Evolutionary conservation across 306 rosid species (phyloP).

Genomic region (Vigna mungo): DNA sequence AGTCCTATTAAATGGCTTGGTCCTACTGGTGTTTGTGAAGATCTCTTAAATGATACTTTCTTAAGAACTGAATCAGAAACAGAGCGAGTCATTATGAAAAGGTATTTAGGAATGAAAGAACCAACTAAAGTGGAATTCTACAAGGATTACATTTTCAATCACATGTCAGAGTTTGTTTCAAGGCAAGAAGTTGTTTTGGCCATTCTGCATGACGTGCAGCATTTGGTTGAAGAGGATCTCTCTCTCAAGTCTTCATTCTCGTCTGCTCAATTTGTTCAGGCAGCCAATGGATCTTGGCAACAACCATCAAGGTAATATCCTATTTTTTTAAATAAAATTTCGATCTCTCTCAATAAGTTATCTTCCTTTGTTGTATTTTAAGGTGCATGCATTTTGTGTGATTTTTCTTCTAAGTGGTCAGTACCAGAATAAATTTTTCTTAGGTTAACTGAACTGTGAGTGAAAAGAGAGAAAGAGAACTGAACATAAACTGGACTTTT

Average conservation of each 20-base stretch:
- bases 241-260: slow-evolving; percentile 72
- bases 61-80: slow-evolving; percentile 82
- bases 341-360: slow-evolving; percentile 7
- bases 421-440: neutral
- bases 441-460: too few species aligned
- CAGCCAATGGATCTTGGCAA: slow-evolving; percentile 95
- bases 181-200: slow-evolving; percentile 64
- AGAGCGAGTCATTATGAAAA: slow-evolving; percentile 76
- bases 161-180: slow-evolving; percentile 70
- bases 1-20: slow-evolving; percentile 87
- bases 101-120: slow-evolving; percentile 72
- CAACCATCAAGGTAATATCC: slow-evolving; percentile 77
- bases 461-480: too few species aligned
- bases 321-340: neutral
- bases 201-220: slow-evolving; percentile 76
- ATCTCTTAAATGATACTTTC: slow-evolving; percentile 81
- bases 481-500: too few species aligned
- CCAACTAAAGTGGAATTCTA: slow-evolving; percentile 84
- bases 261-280: slow-evolving; percentile 72
- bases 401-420: slow-evolving; percentile 8
- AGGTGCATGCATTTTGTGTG: neutral
- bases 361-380: slow-evolving; percentile 1
- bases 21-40: slow-evolving; percentile 78
- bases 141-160: slow-evolving; percentile 76
- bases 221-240: slow-evolving; percentile 74